Base-by-base conservation (phyloP, 2,329 filamentous ascomycete genomes). In the Byssochlamys sp. region DNA sequence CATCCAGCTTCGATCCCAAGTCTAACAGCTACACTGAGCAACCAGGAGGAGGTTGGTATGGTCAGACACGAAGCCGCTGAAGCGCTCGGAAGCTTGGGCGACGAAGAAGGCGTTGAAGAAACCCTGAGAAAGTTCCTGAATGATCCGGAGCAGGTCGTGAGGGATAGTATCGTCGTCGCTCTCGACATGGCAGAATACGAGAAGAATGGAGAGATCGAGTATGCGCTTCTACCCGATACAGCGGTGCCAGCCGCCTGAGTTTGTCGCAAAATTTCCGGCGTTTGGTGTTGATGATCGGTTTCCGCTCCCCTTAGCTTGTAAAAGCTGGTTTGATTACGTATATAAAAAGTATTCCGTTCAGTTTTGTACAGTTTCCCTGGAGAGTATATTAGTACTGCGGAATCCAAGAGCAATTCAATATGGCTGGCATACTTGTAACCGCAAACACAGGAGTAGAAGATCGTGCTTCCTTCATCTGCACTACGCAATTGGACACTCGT, bases 161-260 rank as follows among this genome's bases (percentile, higher is more conserved):
- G 91, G 59, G 94, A 99, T 70, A 97, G 92, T 73, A 86, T 96
- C 45, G 85, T 96, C 66, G 94, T 99, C 57, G 94, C 94, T 51
- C 80, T 99, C 63, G 94, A 99, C 73, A 99, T 99, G 90, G 94
- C 91, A 10, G 92, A 96, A 70, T 96, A 90, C 69, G 94, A 99
- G 80, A 90, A 89, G 78, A 89, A 85, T 65, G 89, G 89, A 49
- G 85, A 96, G 74, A 78, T 85, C 31, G 91, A 99, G 71, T 99
- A 99, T 78, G 94, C 94, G 52, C 81, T 96, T 68, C 87, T 97
- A 64, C 92, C 91, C 2, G 83, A 88, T 54, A 66, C 67, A 49
- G 65, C 64, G 45, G 66, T 67, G 29, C 58, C 65, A 52, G 61
- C 62, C 33, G 62, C 62, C 56, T 67, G 53, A 62, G 51, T 12